Evolutionary conservation across 495 filamentous ascomycete species (phyloP).

Genomic region (Penicillium samsonianum): DNA sequence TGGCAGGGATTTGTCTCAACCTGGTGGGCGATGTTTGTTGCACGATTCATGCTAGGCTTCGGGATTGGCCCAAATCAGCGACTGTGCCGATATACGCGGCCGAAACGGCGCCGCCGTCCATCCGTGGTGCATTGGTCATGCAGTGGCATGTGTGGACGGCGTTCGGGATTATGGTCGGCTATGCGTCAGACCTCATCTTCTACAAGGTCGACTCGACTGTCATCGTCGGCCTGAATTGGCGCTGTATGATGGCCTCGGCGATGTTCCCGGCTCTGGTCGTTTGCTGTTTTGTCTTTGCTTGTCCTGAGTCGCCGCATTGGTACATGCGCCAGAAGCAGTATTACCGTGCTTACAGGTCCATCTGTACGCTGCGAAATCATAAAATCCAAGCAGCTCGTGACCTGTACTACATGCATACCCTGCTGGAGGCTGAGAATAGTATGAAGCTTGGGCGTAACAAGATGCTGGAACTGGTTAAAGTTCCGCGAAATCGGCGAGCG

Average conservation of each 20-base stretch:
- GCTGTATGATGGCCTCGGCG: constrained; percentile 80
- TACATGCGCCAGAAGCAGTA: constrained; percentile 72
- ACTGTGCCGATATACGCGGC: constrained; percentile 81
- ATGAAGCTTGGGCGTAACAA: constrained; percentile 63
- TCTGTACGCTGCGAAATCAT: constrained; percentile 65
- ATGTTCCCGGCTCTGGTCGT: constrained; percentile 73
- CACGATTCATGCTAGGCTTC: constrained; percentile 70
- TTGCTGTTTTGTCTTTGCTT: constrained; percentile 67
- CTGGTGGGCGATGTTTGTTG: constrained; percentile 75
- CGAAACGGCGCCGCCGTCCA: constrained; percentile 68
- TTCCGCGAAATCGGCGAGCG: constrained; percentile 79
- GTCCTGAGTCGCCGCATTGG: constrained; percentile 78
- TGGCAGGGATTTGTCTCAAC: constrained; percentile 75
- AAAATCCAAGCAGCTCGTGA: constrained; percentile 81
- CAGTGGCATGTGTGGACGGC: constrained; percentile 90
- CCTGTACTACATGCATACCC: constrained; percentile 75
- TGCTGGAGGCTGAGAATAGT: constrained; percentile 65
- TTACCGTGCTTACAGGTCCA: constrained; percentile 63
- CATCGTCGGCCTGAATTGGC: constrained; percentile 74
- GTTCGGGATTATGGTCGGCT: constrained; percentile 80
- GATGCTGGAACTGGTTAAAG: constrained; percentile 66
- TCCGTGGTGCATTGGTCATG: constrained; percentile 76
- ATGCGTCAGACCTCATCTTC: constrained; percentile 71
- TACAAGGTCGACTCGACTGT: constrained; percentile 58
- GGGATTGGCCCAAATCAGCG: constrained; percentile 80